These are phyloP conservation scores for Schoenoplectus tabernaemontani DNA, from an alignment of 202 grass and related monocot genomes.

Conservation along the genomic window DNA sequence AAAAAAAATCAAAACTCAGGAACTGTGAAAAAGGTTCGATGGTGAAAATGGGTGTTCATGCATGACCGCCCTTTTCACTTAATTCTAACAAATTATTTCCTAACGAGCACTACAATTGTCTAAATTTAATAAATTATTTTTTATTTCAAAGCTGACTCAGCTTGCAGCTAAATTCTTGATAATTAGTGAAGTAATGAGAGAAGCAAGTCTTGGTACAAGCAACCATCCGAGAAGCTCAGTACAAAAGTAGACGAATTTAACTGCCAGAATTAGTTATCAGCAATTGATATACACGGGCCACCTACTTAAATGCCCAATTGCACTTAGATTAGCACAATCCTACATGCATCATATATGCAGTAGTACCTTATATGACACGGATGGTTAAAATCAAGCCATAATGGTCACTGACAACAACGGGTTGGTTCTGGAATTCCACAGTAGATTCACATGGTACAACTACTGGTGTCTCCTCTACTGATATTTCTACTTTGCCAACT, in stretches of 20 bases:
- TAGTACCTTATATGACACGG: neutral
- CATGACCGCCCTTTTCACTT: neutral
- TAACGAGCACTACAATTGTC: neutral
- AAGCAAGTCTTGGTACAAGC: neutral
- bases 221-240: neutral
- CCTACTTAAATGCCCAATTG: neutral
- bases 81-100: conserved; percentile 8
- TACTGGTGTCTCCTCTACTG: neutral
- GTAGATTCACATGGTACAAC: neutral
- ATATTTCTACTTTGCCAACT: neutral
- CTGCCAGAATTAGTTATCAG: neutral
- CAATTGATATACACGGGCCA: neutral
- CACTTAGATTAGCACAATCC: neutral
- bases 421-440: neutral
- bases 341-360: neutral
- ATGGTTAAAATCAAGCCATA: neutral
- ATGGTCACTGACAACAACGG: neutral
- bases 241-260: neutral
- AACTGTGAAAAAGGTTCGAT: neutral
- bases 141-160: neutral
- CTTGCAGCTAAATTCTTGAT: neutral
- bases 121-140: neutral
- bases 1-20: neutral
- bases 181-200: neutral
- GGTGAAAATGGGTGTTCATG: neutral